Percentiles rank a stretch among this genome's conserved stretches.
These are phyloP conservation scores for Acer yangbiense DNA, from an alignment of 345 rosid species.

Conservation along the genomic window DNA sequence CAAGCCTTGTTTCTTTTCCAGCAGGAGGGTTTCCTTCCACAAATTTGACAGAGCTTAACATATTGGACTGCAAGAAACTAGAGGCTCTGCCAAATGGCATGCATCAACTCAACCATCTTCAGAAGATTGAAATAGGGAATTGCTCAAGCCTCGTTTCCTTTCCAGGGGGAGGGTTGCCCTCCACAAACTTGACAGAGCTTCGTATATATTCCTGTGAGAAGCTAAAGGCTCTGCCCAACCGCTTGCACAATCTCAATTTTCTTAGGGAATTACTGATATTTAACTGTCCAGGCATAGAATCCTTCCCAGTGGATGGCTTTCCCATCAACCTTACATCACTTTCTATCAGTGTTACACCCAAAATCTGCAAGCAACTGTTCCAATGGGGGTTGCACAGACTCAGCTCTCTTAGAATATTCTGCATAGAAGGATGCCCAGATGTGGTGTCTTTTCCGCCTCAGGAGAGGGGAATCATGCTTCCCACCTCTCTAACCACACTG, in stretches of 20 bases:
- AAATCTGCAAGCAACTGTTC: slow-evolving; percentile 6
- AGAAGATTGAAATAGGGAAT: neutral
- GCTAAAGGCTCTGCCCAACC: neutral
- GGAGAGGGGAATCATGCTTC: slow-evolving; percentile 18
- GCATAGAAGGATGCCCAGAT: slow-evolving; percentile 5
- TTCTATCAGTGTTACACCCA: neutral
- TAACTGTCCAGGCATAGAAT: neutral
- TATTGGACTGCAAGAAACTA: neutral
- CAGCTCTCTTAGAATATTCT: slow-evolving; percentile 6
- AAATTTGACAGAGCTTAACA: neutral
- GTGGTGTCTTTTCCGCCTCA: slow-evolving; percentile 20
- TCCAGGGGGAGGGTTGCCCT: neutral
- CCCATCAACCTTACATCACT: slow-evolving; percentile 16
- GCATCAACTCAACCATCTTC: neutral
- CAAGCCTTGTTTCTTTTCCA: neutral
- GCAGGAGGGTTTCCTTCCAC: slow-evolving; percentile 9
- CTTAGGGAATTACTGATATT: neutral
- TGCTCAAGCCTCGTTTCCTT: slow-evolving; percentile 17
- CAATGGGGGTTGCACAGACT: slow-evolving; percentile 31
- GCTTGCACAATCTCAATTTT: neutral
- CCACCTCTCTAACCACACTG: slow-evolving; percentile 1
- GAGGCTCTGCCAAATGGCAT: slow-evolving; percentile 2
- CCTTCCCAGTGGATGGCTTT: slow-evolving; percentile 12
- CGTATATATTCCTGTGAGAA: neutral
- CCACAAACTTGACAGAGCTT: neutral